Conservation (phyloP, 768 basidiomycete genomes). For the Pleurotus pulmonarius region DNA sequence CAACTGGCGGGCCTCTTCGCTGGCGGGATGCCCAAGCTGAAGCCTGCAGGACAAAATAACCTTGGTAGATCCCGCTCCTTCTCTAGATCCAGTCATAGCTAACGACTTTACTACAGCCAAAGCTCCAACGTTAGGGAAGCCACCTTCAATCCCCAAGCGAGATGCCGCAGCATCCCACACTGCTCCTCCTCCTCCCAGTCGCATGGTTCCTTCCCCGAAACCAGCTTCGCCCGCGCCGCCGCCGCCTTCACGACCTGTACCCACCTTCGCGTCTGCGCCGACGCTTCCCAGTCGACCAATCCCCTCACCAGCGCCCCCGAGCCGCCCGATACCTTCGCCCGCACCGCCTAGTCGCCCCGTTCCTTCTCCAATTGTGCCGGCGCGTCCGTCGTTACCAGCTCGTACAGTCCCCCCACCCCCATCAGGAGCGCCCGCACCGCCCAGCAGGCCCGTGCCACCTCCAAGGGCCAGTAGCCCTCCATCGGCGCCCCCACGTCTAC, state of each 20-base stretch:
- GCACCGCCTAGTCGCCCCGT: slow-evolving; percentile 1
- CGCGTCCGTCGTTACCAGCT: slow-evolving; percentile 33
- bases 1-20: slow-evolving; percentile 86
- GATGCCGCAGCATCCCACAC: slow-evolving; percentile 27
- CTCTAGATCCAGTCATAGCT: slow-evolving; percentile 7
- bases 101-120: slow-evolving; percentile 39
- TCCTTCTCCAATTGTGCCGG: slow-evolving; percentile 24
- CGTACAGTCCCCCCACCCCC: slow-evolving; percentile 37
- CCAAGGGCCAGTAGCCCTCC: slow-evolving; percentile 25
- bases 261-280: slow-evolving; percentile 34
- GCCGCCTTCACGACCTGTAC: slow-evolving; percentile 25
- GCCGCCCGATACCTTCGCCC: slow-evolving; percentile 4
- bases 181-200: slow-evolving; percentile 20
- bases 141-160: slow-evolving; percentile 60
- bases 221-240: slow-evolving; percentile 35
- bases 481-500: slow-evolving; percentile 23
- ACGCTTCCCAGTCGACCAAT: slow-evolving; percentile 21
- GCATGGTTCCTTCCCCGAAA: slow-evolving; percentile 17
- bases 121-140: slow-evolving; percentile 60
- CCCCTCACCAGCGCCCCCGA: slow-evolving; percentile 17
- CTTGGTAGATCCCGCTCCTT: slow-evolving; percentile 37
- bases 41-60: slow-evolving; percentile 65
- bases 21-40: slow-evolving; percentile 88
- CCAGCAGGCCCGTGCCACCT: slow-evolving; percentile 10
- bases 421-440: slow-evolving; percentile 28